phyloP scores from a whole-genome alignment of 2,329 filamentous ascomycete genomes.

The Ceratocystis eucalypticola region DNA sequence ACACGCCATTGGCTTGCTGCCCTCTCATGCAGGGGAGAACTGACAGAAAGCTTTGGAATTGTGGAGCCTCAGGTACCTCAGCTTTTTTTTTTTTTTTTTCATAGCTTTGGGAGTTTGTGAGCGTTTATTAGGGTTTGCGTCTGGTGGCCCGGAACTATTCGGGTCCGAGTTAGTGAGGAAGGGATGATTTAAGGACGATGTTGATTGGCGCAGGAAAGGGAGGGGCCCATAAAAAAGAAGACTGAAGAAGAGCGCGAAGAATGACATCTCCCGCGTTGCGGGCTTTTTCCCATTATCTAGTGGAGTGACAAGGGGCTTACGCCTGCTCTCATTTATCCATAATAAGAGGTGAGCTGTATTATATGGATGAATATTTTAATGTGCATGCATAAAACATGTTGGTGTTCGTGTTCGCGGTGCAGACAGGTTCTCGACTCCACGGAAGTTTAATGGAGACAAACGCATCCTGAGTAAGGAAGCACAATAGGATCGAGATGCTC shows the following conservation, averaged over 20 bases:
- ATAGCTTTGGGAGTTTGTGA: background rate
- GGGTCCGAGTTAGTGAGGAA: background rate
- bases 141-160: background rate
- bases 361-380: too few relatives aligned
- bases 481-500: background rate
- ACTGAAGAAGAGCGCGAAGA: background rate
- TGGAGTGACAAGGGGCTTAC: background rate
- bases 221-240: background rate
- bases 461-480: background rate
- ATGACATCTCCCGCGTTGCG: too few relatives aligned
- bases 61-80: background rate
- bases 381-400: too few relatives aligned
- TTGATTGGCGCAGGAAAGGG: background rate
- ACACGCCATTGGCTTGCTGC: constrained; percentile 2
- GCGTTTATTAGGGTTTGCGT: background rate
- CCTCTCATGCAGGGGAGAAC: constrained; percentile 2
- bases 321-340: too few relatives aligned
- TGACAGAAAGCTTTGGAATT: background rate
- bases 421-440: too few relatives aligned
- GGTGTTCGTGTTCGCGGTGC: too few relatives aligned
- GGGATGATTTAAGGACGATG: background rate
- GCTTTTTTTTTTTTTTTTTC: background rate
- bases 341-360: too few relatives aligned
- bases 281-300: background rate
- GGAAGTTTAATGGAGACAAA: too few relatives aligned